These are phyloP conservation scores for Pseudocercospora musae DNA, from an alignment of 2,329 filamentous ascomycete species.

Conservation along the genomic window DNA sequence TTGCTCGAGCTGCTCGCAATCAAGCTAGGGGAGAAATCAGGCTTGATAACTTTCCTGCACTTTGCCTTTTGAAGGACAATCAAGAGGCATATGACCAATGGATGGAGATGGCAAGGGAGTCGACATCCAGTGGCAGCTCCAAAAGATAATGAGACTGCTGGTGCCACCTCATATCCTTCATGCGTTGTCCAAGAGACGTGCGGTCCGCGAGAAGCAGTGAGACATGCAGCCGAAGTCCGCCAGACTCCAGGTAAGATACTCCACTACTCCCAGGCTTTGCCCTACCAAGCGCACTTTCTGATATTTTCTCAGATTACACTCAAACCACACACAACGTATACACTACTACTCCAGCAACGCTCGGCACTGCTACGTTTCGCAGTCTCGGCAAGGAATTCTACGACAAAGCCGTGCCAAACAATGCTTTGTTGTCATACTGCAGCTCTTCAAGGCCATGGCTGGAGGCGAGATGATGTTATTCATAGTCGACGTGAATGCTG, in stretches of 20 bases:
- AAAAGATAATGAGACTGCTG: background rate
- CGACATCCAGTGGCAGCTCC: background rate
- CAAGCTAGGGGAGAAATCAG: background rate
- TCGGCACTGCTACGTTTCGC: background rate
- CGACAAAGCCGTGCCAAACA: background rate
- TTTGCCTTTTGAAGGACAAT: background rate
- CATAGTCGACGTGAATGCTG: background rate
- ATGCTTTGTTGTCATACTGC: background rate
- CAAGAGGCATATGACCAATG: background rate
- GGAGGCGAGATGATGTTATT: background rate
- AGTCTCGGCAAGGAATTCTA: background rate
- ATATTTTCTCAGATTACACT: background rate
- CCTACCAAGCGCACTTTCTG: too few species aligned
- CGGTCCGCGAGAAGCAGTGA: background rate
- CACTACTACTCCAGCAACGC: background rate
- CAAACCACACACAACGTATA: background rate
- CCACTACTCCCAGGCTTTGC: too few species aligned
- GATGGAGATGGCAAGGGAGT: background rate
- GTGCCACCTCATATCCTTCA: background rate
- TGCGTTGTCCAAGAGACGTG: background rate
- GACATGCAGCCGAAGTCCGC: background rate
- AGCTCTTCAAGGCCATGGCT: background rate
- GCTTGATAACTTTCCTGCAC: background rate
- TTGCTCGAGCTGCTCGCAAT: background rate
- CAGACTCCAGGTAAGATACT: background rate